Percentiles rank a stretch among this genome's conserved stretches.
Conservation (phyloP, 345 rosid genomes). For the Microcos paniculata region DNA sequence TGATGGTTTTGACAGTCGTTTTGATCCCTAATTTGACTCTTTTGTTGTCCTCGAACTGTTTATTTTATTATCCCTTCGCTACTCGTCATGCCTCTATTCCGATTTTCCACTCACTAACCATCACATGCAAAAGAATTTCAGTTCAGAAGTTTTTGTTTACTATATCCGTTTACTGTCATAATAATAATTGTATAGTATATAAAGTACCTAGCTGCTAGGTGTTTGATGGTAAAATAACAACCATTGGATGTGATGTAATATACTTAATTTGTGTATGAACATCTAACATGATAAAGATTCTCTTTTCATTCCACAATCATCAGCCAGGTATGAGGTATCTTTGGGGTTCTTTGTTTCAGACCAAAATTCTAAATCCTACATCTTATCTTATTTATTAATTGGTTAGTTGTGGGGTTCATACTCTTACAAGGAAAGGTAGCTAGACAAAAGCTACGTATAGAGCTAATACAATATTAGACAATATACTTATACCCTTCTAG, state of each 20-base stretch:
- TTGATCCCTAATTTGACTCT: background rate
- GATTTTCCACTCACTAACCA: background rate
- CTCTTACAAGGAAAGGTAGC: slow-evolving; percentile 32
- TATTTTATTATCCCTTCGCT: background rate
- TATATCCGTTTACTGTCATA: background rate
- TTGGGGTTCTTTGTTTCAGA: background rate
- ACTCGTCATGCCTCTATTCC: background rate
- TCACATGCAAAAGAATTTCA: slow-evolving; percentile 1
- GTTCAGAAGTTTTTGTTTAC: background rate
- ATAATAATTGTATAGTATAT: background rate
- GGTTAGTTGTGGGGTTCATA: slow-evolving; percentile 24
- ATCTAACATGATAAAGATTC: background rate
- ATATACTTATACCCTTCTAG: background rate
- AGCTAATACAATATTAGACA: background rate
- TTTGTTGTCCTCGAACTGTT: background rate
- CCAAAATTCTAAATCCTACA: background rate
- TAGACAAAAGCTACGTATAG: slow-evolving; percentile 8
- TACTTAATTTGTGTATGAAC: background rate
- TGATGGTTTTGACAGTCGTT: background rate
- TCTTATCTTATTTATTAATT: background rate
- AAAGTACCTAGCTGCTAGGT: background rate
- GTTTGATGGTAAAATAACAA: background rate
- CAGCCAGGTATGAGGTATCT: background rate
- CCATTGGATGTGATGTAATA: background rate
- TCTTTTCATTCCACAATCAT: slow-evolving; percentile 19